These are phyloP conservation scores for Basidiobolus meristosporus DNA, from an alignment of 371 early-diverging fungal species.

Conservation along the genomic window DNA sequence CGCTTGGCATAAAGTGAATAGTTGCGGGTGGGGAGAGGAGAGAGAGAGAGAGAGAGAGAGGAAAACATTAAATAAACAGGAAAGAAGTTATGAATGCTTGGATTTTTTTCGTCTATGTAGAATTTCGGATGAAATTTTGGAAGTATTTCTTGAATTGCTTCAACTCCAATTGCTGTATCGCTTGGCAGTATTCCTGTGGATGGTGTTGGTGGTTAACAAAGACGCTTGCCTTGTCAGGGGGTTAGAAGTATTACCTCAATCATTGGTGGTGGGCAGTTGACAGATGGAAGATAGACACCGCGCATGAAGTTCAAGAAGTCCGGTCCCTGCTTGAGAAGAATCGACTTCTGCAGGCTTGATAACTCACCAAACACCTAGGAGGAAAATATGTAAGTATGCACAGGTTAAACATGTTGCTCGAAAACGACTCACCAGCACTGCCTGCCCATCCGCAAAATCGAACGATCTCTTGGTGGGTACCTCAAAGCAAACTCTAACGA, in stretches of 20 bases:
- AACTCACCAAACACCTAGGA: slow-evolving; percentile 58
- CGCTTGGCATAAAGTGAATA: too few relatives aligned
- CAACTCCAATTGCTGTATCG: slow-evolving; percentile 37
- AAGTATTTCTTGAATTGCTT: too few relatives aligned
- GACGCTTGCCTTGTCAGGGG: slow-evolving; percentile 16
- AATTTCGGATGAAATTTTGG: too few relatives aligned
- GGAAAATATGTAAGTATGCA: not conserved
- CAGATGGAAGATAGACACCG: slow-evolving; percentile 37
- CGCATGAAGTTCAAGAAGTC: slow-evolving; percentile 44
- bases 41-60: too few relatives aligned
- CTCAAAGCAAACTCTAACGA: slow-evolving; percentile 59
- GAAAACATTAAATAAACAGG: too few relatives aligned
- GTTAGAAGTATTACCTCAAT: slow-evolving; percentile 35
- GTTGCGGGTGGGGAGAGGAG: too few relatives aligned
- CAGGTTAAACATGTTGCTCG: not conserved
- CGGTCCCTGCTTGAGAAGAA: slow-evolving; percentile 34
- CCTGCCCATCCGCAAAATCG: slow-evolving; percentile 61
- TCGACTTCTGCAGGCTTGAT: slow-evolving; percentile 46
- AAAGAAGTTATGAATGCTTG: too few relatives aligned
- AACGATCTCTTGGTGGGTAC: slow-evolving; percentile 62
- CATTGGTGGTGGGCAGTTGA: slow-evolving; percentile 40
- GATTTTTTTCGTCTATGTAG: too few relatives aligned
- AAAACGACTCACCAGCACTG: slow-evolving; percentile 26
- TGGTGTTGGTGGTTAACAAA: not conserved
- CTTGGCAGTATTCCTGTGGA: slow-evolving; percentile 32